Conservation (phyloP, 2,329 filamentous ascomycete species). For the Aureobasidium namibiae region DNA sequence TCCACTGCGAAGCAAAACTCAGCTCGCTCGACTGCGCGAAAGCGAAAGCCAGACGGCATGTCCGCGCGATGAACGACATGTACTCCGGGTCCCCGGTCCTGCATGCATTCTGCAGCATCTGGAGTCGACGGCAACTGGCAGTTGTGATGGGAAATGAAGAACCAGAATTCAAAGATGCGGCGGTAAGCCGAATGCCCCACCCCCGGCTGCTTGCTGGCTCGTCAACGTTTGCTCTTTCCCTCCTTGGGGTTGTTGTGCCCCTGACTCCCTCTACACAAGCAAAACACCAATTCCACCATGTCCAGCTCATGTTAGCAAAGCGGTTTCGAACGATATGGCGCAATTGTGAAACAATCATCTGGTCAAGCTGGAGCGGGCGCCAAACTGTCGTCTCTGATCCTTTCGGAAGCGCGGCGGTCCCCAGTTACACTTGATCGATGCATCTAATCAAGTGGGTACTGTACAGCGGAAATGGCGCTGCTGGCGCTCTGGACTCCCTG, state of each 20-base stretch:
- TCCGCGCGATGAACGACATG: conserved; percentile 1
- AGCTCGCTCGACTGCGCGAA: not conserved
- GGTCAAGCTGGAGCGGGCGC: not conserved
- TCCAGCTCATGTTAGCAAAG: not conserved
- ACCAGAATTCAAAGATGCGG: not conserved
- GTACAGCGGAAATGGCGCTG: conserved; percentile 8
- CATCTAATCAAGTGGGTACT: not conserved
- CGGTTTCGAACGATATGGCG: not conserved
- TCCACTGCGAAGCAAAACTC: conserved; percentile 1
- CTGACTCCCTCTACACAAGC: not conserved
- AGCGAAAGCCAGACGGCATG: not conserved
- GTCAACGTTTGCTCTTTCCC: not conserved
- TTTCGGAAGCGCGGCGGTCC: conserved; percentile 4
- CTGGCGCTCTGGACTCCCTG: conserved; percentile 11
- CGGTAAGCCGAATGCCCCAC: conserved; percentile 4
- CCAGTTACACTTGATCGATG: not conserved
- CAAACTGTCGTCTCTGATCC: conserved; percentile 1
- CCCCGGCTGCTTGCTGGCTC: not conserved
- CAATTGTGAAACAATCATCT: conserved; percentile 2
- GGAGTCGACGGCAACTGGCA: not conserved
- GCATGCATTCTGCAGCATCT: not conserved
- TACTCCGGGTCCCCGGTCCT: not conserved
- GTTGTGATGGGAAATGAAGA: conserved; percentile 8
- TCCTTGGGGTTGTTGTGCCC: not conserved
- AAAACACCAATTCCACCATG: not conserved